phyloP scores from a whole-genome alignment of 2,329 filamentous ascomycete species.

The Alternaria novae-zelandiae region DNA sequence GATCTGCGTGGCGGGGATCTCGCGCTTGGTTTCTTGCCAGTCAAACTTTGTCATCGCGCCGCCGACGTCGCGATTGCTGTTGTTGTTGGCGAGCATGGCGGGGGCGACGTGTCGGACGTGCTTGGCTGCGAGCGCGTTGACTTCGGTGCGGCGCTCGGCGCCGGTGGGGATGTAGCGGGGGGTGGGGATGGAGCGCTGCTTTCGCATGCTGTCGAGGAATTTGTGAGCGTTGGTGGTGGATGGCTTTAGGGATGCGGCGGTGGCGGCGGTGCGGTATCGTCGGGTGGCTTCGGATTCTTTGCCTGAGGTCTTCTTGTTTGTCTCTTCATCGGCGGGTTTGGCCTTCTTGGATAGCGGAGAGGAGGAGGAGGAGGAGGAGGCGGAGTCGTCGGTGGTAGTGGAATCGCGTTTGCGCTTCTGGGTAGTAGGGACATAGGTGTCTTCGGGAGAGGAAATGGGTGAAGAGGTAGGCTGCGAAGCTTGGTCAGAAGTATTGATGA shows the following conservation, averaged over 20 bases:
- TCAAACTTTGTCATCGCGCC: not conserved
- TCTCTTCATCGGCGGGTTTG: not conserved
- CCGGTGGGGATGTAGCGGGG: not conserved
- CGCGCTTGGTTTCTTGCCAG: rapidly evolving
- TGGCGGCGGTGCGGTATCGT: not conserved
- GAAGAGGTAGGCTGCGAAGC: not conserved
- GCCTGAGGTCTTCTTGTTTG: rapidly evolving
- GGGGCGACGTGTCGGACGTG: not conserved
- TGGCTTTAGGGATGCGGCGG: not conserved
- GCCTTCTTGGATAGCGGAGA: not conserved
- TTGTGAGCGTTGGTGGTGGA: not conserved
- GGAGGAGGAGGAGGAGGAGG: rapidly evolving
- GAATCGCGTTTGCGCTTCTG: not conserved
- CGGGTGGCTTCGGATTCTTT: not conserved
- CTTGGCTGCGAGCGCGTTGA: not conserved
- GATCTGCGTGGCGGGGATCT: not conserved
- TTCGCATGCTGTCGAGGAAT: not conserved
- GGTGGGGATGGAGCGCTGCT: not conserved
- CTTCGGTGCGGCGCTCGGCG: not conserved
- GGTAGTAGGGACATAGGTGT: rapidly evolving
- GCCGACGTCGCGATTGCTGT: not conserved
- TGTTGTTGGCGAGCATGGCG: not conserved
- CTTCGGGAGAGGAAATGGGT: not conserved
- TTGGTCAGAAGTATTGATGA: rapidly evolving
- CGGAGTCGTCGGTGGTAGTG: not conserved